Evolutionary conservation across 2,329 filamentous ascomycete genomes (phyloP).

Genomic region (Coniella lustricola): DNA sequence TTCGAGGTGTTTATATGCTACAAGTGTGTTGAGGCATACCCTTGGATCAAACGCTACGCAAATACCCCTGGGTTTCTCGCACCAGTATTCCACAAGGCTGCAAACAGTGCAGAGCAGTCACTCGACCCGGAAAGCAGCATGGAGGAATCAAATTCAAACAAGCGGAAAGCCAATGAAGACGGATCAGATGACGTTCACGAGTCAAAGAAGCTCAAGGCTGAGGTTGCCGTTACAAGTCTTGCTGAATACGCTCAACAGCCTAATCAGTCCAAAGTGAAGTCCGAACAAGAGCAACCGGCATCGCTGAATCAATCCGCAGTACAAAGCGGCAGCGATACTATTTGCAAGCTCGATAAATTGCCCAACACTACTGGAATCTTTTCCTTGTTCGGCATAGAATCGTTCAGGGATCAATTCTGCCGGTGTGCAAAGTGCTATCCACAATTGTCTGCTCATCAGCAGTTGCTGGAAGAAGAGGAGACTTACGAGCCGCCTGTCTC

Average conservation of each 20-base stretch:
- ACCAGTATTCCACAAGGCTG: slow-evolving; percentile 50
- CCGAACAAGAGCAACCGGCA: slow-evolving; percentile 3
- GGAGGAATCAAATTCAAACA: slow-evolving; percentile 36
- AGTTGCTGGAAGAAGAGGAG: slow-evolving; percentile 91
- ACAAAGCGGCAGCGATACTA: slow-evolving; percentile 19
- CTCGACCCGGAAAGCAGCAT: background rate
- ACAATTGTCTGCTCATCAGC: slow-evolving; percentile 60
- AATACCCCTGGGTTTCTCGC: slow-evolving; percentile 71
- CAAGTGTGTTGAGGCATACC: slow-evolving; percentile 80
- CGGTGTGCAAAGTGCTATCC: slow-evolving; percentile 76
- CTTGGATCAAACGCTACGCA: slow-evolving; percentile 89
- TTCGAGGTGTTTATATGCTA: slow-evolving; percentile 92
- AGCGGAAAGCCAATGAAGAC: slow-evolving; percentile 59
- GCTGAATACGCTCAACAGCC: slow-evolving; percentile 3
- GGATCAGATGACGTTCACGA: slow-evolving; percentile 28
- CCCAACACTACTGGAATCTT: slow-evolving; percentile 52
- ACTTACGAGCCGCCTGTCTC: slow-evolving; percentile 89
- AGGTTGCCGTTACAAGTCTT: slow-evolving; percentile 23
- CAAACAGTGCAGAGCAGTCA: slow-evolving; percentile 17
- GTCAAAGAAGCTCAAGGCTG: slow-evolving; percentile 47
- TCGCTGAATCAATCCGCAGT: slow-evolving; percentile 14
- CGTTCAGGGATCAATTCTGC: slow-evolving; percentile 78
- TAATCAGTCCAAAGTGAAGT: background rate
- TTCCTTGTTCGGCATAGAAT: slow-evolving; percentile 73
- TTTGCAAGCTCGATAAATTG: slow-evolving; percentile 57